Evolutionary conservation across 192 early-diverging fungal species (phyloP).

Genomic region (Entomortierella lignicola): DNA sequence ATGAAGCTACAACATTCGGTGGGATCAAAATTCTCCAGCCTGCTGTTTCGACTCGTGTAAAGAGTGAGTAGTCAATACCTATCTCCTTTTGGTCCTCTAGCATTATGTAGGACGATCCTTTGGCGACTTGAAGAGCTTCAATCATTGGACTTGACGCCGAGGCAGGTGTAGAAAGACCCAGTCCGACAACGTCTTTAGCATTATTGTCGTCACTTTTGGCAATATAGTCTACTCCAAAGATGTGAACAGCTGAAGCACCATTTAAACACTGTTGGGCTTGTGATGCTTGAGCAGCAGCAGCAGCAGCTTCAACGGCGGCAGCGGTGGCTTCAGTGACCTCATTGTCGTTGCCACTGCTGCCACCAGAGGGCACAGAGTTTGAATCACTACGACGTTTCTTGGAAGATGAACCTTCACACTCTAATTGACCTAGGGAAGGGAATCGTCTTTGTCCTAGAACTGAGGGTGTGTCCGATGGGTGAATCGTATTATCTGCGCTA

Average conservation of each 20-base stretch:
- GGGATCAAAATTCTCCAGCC: constrained; percentile 54
- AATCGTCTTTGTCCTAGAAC: constrained; percentile 25
- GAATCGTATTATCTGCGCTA: not conserved
- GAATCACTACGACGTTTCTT: constrained; percentile 23
- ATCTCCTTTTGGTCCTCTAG: constrained; percentile 46
- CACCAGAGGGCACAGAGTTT: not conserved
- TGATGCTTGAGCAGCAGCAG: constrained; percentile 7
- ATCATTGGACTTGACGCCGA: not conserved
- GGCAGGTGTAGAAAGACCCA: constrained; percentile 3
- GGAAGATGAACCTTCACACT: constrained; percentile 12
- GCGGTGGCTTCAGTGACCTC: too few relatives aligned
- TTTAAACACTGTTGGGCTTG: not conserved
- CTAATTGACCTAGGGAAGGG: constrained; percentile 12
- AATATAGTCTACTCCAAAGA: constrained; percentile 36
- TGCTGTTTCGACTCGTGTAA: constrained; percentile 46
- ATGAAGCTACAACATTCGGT: constrained; percentile 38
- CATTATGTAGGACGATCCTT: constrained; percentile 28
- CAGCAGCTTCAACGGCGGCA: constrained; percentile 22
- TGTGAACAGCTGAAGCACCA: constrained; percentile 5
- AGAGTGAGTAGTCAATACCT: constrained; percentile 46
- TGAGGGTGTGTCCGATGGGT: not conserved
- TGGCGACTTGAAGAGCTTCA: constrained; percentile 35
- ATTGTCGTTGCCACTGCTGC: not conserved
- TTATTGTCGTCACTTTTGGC: constrained; percentile 3
- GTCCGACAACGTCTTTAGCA: not conserved